These are phyloP conservation scores for Pistacia atlantica DNA, from an alignment of 345 rosid species.

Conservation along the genomic window DNA sequence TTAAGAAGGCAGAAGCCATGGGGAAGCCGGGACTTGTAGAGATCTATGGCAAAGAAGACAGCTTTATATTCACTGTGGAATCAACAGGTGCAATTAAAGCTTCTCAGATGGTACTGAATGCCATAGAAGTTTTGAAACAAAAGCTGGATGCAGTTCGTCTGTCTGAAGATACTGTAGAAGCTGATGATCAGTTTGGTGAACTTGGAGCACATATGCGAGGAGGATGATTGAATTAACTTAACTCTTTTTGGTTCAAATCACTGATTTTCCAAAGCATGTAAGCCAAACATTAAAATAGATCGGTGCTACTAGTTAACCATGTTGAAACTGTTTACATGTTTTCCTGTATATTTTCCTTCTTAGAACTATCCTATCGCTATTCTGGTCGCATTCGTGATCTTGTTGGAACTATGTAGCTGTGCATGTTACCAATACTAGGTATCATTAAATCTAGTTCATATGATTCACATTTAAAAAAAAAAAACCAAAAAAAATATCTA, in stretches of 20 bases:
- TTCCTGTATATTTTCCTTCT: no score
- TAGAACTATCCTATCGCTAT: no score
- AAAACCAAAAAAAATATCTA: no score
- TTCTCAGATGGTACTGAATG: conserved; percentile 82
- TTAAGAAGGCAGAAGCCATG: conserved; percentile 89
- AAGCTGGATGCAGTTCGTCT: conserved; percentile 95
- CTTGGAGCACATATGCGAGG: conserved; percentile 98
- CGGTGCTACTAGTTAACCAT: neutral
- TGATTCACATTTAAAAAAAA: no score
- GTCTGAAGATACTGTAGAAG: conserved; percentile 92
- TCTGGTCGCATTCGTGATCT: neutral
- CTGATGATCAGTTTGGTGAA: conserved; percentile 98
- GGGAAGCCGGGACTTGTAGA: conserved; percentile 91
- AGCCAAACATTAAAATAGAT: no score
- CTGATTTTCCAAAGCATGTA: neutral
- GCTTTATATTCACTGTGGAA: conserved; percentile 87
- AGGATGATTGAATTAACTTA: conserved; percentile 43
- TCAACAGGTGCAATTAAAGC: conserved; percentile 92
- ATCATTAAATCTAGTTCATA: no score
- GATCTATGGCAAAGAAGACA: conserved; percentile 83
- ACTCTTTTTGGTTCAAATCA: neutral
- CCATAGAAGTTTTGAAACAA: conserved; percentile 80
- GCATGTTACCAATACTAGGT: neutral
- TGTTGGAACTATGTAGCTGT: neutral
- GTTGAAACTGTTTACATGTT: no score